Evolutionary conservation across 1,284 basidiomycete genomes (phyloP).

Genomic region (Malassezia equina): DNA sequence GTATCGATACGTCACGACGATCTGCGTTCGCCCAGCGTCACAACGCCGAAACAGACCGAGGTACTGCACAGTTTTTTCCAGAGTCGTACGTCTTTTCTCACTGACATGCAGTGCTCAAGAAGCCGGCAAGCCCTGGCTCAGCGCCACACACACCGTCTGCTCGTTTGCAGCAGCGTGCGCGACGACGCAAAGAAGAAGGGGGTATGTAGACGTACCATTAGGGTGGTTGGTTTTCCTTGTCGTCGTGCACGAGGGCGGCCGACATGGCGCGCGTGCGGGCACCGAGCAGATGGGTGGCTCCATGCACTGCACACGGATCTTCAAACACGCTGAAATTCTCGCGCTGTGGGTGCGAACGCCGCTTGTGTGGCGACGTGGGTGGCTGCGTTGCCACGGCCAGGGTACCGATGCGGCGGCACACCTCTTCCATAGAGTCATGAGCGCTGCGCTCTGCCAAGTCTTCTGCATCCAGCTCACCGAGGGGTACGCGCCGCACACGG

Average conservation of each 20-base stretch:
- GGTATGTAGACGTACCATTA: not conserved
- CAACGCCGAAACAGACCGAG: constrained; percentile 32
- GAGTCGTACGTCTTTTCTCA: constrained; percentile 19
- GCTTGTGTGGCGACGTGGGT: not conserved
- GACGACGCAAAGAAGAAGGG: constrained; percentile 2
- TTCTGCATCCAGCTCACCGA: constrained; percentile 2
- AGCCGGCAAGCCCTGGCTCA: constrained; percentile 6
- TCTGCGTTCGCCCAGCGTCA: constrained; percentile 3
- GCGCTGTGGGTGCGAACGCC: not conserved
- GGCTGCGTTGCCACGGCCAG: not conserved
- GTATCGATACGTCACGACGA: constrained; percentile 1
- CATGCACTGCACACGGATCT: constrained; percentile 4
- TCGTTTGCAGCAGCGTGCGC: not conserved
- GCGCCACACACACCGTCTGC: constrained; percentile 5
- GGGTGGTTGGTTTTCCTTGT: constrained; percentile 13
- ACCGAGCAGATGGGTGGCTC: not conserved
- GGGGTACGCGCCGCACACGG: constrained; percentile 5
- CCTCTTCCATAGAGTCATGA: not conserved
- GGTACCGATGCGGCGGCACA: not conserved
- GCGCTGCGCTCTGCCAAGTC: not conserved
- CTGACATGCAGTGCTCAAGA: constrained; percentile 14
- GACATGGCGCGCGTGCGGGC: constrained; percentile 9
- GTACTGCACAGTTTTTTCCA: constrained; percentile 45
- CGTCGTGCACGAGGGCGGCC: constrained; percentile 1
- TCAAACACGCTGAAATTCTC: constrained; percentile 9